Base-by-base conservation (phyloP, 352 stramenopile species). In the Phytophthora pini region DNA sequence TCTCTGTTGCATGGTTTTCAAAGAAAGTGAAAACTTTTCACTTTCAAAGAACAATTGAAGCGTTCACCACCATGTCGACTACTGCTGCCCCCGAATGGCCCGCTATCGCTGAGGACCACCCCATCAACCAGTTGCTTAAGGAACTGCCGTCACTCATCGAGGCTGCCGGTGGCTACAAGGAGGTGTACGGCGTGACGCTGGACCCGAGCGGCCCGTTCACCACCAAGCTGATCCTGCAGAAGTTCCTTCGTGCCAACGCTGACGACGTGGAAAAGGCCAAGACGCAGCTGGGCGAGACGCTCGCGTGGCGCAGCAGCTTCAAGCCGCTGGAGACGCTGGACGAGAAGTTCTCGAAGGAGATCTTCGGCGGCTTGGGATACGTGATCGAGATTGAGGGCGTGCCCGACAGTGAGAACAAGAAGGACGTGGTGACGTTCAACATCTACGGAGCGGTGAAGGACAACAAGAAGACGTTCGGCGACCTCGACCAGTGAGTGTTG, bases 391-490 rank as follows among this genome's bases (percentile, higher is more conserved):
- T 68, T 31, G 65, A 72, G 12, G 58, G 58, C 5, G 58, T 72
- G 5, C 58, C 58, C 4, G 44, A 34, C 24, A 68, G 65, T 22
- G 36, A 62, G 27, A 72, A 72, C 65, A 68, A 72, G 65, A 68
- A 65, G 58, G 65, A 72, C 45, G 51, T 68, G 24, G 58, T 68
- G 51, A 72, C 65, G 5, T 72, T 72, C 65, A 72, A 72, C 40
- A 68, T 72, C 40, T 72, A 72, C 32, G 65, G 65, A 39, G 65
- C 65, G 13, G 65, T 72, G 24, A 72, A 72, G 32, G 58, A 72
- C 58, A 68, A 72, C 65, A 66, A 72, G 58, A 52, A 59, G 31
- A 72, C 65, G 4, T 72, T 72, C 41, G 65, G 65, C 9, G 45
- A 72, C 39, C 53, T 68, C 12, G 65, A 72, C 12, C 57, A 57